Evolutionary conservation across 306 rosid genomes (phyloP), one percentile per base, ranked within the genome.

Genomic region (Macrotyloma uniflorum): DNA sequence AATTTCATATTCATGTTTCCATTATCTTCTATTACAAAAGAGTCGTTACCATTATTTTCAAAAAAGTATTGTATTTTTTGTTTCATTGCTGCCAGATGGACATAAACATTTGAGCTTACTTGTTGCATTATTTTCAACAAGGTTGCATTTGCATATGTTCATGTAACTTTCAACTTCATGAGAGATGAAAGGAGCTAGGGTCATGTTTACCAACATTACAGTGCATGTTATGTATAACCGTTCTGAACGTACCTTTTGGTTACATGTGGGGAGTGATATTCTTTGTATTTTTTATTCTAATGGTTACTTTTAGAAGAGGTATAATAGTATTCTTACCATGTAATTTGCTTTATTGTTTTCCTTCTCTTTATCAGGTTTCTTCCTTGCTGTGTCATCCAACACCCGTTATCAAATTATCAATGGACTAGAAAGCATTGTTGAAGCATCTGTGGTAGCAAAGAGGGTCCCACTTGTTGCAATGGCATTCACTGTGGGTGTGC

Each of bases 381-480:
- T 95, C 59, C 97, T 95, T 73, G 97, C 96, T 3, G 88, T 95
- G 10, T 95, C 98, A 69, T 95, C 98, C 80, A 95, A 95, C 80
- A 85, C 97, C 2, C 89, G 98, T 2, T 95, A 95, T 79, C 98
- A 95, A 77, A 84, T 95, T 22, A 80, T 92, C 72, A 92, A 95
- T 68, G 98, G 96, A 78, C 88, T 95, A 14, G 98, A 95, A 75
- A 55, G 80, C 43, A 4, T 91, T 75, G 98, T 95, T 7, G 98
- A 95, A 85, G 81, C 93, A 28, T 92, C 98, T 4, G 81, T 89
- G 1, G 20, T 89, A 86, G 97, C 91, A 6, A 92, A 89, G 90
- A 89, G 85, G 82, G 75, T 89, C 72, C 98, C 98, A 1, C 86
- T 88, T 19, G 91, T 95, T 36, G 98, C 98, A 18, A 57, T 89